Base-by-base conservation (phyloP, 2,329 filamentous ascomycete species). In the Stachybotrys elegans region DNA sequence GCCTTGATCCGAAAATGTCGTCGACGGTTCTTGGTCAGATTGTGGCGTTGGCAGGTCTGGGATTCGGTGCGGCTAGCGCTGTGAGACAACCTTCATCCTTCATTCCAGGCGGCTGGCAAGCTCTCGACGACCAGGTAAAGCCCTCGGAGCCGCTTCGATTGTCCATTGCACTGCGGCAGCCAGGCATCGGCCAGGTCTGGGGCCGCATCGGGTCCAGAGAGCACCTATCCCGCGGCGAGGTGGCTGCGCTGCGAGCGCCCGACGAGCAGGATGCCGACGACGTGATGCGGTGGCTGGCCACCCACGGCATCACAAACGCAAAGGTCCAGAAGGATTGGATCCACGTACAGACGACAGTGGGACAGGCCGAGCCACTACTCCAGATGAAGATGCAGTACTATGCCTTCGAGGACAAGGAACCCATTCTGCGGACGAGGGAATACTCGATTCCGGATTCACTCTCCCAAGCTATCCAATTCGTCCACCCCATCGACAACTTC, bases 401-500 rank as follows among this genome's bases (percentile, higher is more conserved):
- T 50, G 57, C 66, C 11, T 75, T 70, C 48, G 50, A 61, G 5
- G 57, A 57, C 27, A 54, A 61, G 32, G 46, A 51, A 4, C 58
- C 66, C 2, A 63, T 73, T 4, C 57, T 76, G 4, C 66, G 74
- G 12, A 66, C 73, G 4, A 63, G 55, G 11, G 58, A 67, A 16
- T 76, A 78, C 50, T 62, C 62, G 2, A 56, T 76, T 2, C 73
- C 74, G 1, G 59, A 59, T 4, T 48, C 55, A 4, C 58, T 77
- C 5, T 51, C 57, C 2, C 51, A 57, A 2, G 54, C 62, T 44
- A 63, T 77, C 43, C 64, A 63, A 43, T 76, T 76, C 47, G 59
- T 77, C 22, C 66, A 73, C 32, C 73, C 74, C 0, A 55, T 76
- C 34, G 60, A 65, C 45, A 71, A 76, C 59, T 77, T 77, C 45